Conservation (phyloP, 768 basidiomycete genomes). For the Psilocybe azurescens region DNA sequence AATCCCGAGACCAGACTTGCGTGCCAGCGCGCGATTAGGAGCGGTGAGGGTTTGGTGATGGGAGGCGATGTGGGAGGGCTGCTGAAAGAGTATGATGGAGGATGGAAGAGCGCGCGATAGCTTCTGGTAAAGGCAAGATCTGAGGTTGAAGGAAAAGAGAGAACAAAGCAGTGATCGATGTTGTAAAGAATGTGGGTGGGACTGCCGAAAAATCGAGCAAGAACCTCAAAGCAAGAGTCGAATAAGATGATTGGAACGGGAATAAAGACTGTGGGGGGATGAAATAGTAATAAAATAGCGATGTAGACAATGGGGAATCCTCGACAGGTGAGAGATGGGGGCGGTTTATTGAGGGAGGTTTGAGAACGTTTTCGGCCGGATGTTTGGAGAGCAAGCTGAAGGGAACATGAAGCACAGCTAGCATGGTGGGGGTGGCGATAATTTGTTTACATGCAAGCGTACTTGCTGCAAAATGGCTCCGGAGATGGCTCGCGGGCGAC, state of each 20-base stretch:
- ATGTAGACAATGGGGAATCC: background rate
- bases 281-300: conserved; percentile 4
- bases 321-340: no score
- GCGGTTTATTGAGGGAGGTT: background rate
- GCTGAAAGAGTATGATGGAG: background rate
- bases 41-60: background rate
- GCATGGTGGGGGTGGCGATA: conserved; percentile 5
- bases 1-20: background rate
- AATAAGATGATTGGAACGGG: background rate
- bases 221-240: background rate
- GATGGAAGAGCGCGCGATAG: background rate
- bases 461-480: conserved; percentile 20
- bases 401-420: conserved; percentile 8
- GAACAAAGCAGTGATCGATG: background rate
- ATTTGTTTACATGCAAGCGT: conserved; percentile 21
- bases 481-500: conserved; percentile 28
- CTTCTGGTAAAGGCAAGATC: background rate
- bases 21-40: conserved; percentile 12
- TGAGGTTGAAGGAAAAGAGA: background rate
- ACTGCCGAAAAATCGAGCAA: background rate
- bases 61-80: background rate
- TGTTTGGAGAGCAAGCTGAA: background rate
- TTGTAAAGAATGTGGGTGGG: background rate
- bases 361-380: background rate
- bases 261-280: conserved; percentile 10